Conservation (phyloP, 2,329 filamentous ascomycete genomes). For the Ophiostoma montium region DNA sequence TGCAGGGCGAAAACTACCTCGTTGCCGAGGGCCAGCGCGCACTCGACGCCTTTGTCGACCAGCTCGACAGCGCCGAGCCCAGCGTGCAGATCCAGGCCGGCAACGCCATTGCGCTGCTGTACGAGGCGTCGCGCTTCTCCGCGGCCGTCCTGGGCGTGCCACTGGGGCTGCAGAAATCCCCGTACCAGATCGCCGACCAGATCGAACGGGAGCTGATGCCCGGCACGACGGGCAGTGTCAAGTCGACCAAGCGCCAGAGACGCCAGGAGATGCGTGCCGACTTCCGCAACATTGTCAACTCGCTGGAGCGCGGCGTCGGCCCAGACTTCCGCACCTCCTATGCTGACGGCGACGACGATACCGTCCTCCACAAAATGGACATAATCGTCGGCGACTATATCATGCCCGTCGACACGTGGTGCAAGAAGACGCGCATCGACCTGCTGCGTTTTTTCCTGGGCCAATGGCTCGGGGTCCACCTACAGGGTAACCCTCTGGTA, state of each 20-base stretch:
- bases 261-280: no score
- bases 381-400: conserved; percentile 31
- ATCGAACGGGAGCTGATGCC: no score
- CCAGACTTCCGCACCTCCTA: no score
- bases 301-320: no score
- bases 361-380: no score
- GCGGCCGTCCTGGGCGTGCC: no score
- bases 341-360: no score
- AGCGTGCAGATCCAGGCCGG: conserved; percentile 62
- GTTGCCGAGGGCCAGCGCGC: conserved; percentile 50
- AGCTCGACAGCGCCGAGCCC: conserved; percentile 61
- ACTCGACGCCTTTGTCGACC: conserved; percentile 70
- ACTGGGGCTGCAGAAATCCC: no score
- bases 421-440: conserved; percentile 32
- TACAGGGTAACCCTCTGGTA: conserved; percentile 25
- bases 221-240: no score
- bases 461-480: conserved; percentile 28
- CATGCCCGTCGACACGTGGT: conserved; percentile 37
- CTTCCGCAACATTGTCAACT: no score
- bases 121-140: conserved; percentile 46
- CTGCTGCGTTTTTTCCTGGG: conserved; percentile 34
- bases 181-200: no score
- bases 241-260: no score
- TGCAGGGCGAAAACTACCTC: conserved; percentile 39
- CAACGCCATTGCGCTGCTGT: conserved; percentile 27